A percentile compares a stretch with the other conserved stretches of the same genome.
Evolutionary conservation across 257 asterid genomes (phyloP).

Genomic region (Salvia rosmarinus): DNA sequence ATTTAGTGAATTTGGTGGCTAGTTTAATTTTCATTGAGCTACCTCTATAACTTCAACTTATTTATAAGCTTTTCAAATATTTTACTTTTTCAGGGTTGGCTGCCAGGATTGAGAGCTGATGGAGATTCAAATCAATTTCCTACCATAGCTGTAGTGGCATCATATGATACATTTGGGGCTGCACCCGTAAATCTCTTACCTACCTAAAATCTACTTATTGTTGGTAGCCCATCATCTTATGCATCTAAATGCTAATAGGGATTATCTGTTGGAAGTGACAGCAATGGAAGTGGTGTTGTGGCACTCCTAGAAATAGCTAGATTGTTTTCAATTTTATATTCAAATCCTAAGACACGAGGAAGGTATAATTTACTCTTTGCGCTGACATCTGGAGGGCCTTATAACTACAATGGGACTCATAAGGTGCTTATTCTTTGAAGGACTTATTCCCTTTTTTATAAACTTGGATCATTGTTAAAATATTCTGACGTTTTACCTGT

Average conservation of each 20-base stretch:
- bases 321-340: constrained; percentile 81
- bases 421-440: constrained; percentile 54
- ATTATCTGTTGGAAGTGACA: constrained; percentile 89
- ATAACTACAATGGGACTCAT: constrained; percentile 84
- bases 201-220: constrained; percentile 11
- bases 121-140: constrained; percentile 93
- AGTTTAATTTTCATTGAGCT: constrained; percentile 23
- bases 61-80: constrained; percentile 21
- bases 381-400: constrained; percentile 96
- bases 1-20: constrained; percentile 21
- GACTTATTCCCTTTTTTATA: constrained; percentile 13
- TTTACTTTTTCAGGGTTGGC: constrained; percentile 80
- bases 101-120: constrained; percentile 84
- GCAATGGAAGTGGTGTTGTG: constrained; percentile 93
- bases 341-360: constrained; percentile 90
- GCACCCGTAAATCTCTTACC: constrained; percentile 71
- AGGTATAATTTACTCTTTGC: constrained; percentile 84
- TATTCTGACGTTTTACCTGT: constrained; percentile 39
- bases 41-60: constrained; percentile 8
- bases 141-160: constrained; percentile 95
- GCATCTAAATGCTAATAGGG: constrained; percentile 52
- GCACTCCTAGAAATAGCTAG: constrained; percentile 94
- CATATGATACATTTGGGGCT: constrained; percentile 98
- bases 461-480: not conserved
- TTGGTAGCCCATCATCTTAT: constrained; percentile 34